Conservation (phyloP, 805 yeast species). For the Kuraishia piskuri region DNA sequence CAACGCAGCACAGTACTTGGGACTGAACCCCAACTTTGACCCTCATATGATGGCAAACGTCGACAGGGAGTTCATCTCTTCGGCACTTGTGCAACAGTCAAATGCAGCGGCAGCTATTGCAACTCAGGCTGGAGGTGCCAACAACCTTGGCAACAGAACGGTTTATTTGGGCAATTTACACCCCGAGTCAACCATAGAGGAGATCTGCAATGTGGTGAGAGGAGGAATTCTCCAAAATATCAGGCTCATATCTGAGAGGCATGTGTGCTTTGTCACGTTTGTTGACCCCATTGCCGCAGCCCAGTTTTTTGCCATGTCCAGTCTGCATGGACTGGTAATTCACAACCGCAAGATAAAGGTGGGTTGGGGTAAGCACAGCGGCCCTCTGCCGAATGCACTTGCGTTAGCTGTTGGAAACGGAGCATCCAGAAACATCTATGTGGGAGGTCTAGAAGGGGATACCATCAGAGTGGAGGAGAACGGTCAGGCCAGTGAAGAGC, state of each 20-base stretch:
- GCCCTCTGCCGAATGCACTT: slow-evolving; percentile 80
- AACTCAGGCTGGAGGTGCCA: slow-evolving; percentile 88
- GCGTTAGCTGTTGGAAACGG: slow-evolving; percentile 89
- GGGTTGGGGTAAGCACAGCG: slow-evolving; percentile 98
- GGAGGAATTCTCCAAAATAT: slow-evolving; percentile 89
- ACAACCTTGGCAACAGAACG: slow-evolving; percentile 87
- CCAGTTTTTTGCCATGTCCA: slow-evolving; percentile 91
- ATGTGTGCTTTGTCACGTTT: slow-evolving; percentile 90
- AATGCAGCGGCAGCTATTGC: slow-evolving; percentile 98
- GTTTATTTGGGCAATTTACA: slow-evolving; percentile 88
- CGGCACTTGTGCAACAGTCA: slow-evolving; percentile 82
- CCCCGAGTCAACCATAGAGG: slow-evolving; percentile 81
- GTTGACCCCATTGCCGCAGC: slow-evolving; percentile 97
- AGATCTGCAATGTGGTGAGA: slow-evolving; percentile 90
- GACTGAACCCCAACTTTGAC: slow-evolving; percentile 84
- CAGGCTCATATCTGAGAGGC: slow-evolving; percentile 73
- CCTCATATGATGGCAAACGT: slow-evolving; percentile 41
- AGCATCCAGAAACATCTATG: slow-evolving; percentile 87
- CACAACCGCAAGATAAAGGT: slow-evolving; percentile 82
- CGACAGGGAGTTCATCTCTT: slow-evolving; percentile 54
- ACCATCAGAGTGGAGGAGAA: neutral
- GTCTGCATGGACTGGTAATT: slow-evolving; percentile 79
- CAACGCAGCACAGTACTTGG: slow-evolving; percentile 91
- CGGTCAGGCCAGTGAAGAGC: neutral
- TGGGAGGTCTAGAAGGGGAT: slow-evolving; percentile 44